Conservation (phyloP, 495 filamentous ascomycete genomes). For the Usnea hakonensis region DNA sequence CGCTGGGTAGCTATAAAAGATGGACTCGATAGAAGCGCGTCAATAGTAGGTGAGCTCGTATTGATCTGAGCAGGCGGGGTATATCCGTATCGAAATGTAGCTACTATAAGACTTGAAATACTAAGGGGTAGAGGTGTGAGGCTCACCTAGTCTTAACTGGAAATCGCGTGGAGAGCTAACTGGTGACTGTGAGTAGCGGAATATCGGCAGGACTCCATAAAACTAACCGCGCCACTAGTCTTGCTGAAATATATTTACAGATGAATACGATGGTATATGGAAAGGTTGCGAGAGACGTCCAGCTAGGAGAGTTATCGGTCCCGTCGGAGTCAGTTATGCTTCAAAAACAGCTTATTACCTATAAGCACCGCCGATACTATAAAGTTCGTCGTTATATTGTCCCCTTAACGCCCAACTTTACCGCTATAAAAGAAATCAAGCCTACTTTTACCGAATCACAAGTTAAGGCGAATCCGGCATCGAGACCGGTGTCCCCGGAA, state of each 20-base stretch:
- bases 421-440: neutral
- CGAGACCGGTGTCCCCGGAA: conserved; percentile 59
- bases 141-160: neutral
- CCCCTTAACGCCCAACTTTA: too few relatives aligned
- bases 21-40: conserved; percentile 33
- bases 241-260: neutral
- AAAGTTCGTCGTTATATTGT: too few relatives aligned
- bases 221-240: neutral
- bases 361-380: too few relatives aligned
- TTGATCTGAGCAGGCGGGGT: conserved; percentile 3
- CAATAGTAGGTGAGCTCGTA: conserved; percentile 30
- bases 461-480: conserved; percentile 58
- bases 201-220: neutral
- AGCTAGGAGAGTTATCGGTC: too few relatives aligned
- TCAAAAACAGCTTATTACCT: too few relatives aligned
- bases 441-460: conserved; percentile 18
- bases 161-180: neutral
- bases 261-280: neutral
- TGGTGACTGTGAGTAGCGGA: neutral
- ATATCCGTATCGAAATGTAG: conserved; percentile 1
- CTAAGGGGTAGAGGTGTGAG: neutral
- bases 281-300: conserved; percentile 3
- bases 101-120: neutral
- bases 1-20: conserved; percentile 31
- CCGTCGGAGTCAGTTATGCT: too few relatives aligned